Base-by-base conservation (phyloP, 75 land plant genomes). In the Pseudotsuga menziesii region DNA sequence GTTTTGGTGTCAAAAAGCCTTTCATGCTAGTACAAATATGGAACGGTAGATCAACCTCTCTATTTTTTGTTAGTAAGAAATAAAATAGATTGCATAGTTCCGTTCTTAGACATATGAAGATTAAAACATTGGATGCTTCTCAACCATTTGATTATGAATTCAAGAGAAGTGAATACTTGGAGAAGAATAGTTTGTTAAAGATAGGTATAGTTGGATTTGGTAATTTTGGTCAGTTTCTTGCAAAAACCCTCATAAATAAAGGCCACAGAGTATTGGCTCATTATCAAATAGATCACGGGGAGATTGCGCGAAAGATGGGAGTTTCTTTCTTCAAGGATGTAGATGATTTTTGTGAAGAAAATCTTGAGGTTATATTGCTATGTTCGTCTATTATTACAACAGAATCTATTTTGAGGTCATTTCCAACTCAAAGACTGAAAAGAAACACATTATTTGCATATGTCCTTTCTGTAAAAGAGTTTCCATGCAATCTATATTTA, bases 401-500 rank as follows among this genome's bases (percentile, higher is more conserved):
- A 3, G 88, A 89, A 64, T 15, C 82, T 69, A 92, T 93, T 13
- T 77, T 93, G 60, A 75, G 78, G 2, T 56, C 83, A 15, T 79
- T 93, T 29, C 96, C 96, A 3, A 36, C 92, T n/a, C 92, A 89
- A 48, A 87, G 91, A 25, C 78, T 93, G 52, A 84, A 83, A 66
- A 78, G 91, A 29, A 84, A 76, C 76, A 93, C 96, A 61, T 76
- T 93, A 23, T 89, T 93, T 78, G 94, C 81, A 39, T 94, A 93
- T 80, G 96, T 91, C 6, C 88, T 93, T 39, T 93, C 96, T 20
- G 96, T 93, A 54, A 93, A 93, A 76, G 91, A 93, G 78, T 93
- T 91, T 67, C 96, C 96, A 3, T 82, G 82, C 61, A 84, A 80
- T 62, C 86, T 91, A 41, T 81, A 91, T 29, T 69, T 89, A 9